These are phyloP conservation scores for Zymoseptoria crescenta DNA, from an alignment of 2,329 filamentous ascomycete genomes.

Conservation along the genomic window DNA sequence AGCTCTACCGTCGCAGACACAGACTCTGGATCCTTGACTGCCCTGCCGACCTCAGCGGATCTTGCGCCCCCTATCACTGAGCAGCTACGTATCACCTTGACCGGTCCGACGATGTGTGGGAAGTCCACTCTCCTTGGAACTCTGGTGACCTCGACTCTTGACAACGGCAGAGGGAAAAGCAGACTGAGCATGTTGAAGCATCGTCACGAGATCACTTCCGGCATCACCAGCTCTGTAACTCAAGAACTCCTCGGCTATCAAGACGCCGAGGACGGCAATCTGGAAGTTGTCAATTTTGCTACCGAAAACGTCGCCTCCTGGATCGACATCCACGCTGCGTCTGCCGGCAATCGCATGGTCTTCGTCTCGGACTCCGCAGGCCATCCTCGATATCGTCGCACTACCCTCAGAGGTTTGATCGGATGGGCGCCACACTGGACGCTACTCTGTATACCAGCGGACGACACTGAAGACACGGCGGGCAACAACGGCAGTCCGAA, in stretches of 20 bases:
- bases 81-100: slow-evolving; percentile 79
- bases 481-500: slow-evolving; percentile 40
- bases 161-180: slow-evolving; percentile 88
- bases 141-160: slow-evolving; percentile 75
- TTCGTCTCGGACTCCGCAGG: slow-evolving; percentile 90
- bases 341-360: slow-evolving; percentile 66
- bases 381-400: slow-evolving; percentile 80
- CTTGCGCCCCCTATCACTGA: slow-evolving; percentile 40
- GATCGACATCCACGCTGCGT: slow-evolving; percentile 82
- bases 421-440: slow-evolving; percentile 97
- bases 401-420: slow-evolving; percentile 79
- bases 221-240: slow-evolving; percentile 87
- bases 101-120: slow-evolving; percentile 80
- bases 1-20: slow-evolving; percentile 6
- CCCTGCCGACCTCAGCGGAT: slow-evolving; percentile 10
- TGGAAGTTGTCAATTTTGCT: slow-evolving; percentile 69
- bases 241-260: slow-evolving; percentile 86
- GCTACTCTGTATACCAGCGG: slow-evolving; percentile 75
- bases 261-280: slow-evolving; percentile 23
- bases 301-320: slow-evolving; percentile 82
- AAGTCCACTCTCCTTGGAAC: slow-evolving; percentile 89
- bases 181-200: slow-evolving; percentile 84
- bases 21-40: background rate
- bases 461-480: slow-evolving; percentile 52
- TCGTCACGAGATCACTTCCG: slow-evolving; percentile 83